phyloP scores from a whole-genome alignment of 164 flowering plant species.

The Tinospora cordifolia region DNA sequence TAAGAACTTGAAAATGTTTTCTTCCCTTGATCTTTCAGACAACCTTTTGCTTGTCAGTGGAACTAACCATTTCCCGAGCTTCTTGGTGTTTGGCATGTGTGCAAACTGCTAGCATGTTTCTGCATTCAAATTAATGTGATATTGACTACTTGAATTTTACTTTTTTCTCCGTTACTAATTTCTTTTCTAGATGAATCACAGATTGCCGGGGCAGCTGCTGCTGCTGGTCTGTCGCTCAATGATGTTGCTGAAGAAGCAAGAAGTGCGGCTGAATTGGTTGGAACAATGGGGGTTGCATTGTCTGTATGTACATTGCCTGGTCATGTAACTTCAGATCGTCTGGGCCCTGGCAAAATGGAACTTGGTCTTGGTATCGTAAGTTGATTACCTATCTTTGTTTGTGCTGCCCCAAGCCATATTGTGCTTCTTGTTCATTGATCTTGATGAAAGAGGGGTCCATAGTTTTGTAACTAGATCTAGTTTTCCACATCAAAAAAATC shows the following conservation, averaged over 20 bases:
- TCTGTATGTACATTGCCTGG: constrained; percentile 91
- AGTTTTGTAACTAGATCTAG: too few species aligned
- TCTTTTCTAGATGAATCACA: constrained; percentile 11
- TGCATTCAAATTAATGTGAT: neutral
- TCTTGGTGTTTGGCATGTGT: neutral
- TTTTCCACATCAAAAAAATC: too few species aligned
- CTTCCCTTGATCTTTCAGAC: neutral
- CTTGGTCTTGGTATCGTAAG: constrained; percentile 98
- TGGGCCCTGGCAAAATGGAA: constrained; percentile 93
- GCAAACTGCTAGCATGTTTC: neutral
- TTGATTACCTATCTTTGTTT: neutral
- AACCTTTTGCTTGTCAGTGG: neutral
- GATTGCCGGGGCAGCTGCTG: constrained; percentile 96
- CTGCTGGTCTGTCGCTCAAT: constrained; percentile 74
- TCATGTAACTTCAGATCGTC: constrained; percentile 71
- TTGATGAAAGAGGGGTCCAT: neutral
- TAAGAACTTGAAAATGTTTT: neutral
- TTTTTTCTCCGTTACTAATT: neutral
- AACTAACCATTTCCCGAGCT: neutral
- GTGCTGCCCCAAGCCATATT: constrained; percentile 1
- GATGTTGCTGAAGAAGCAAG: constrained; percentile 88
- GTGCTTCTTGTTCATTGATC: neutral
- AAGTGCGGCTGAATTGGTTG: constrained; percentile 78
- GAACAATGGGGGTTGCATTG: constrained; percentile 96
- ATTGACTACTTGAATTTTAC: neutral